Evolutionary conservation across 331 rosid species (phyloP), one percentile per base, ranked within the genome.

Genomic region (Prunus yedoensis): DNA sequence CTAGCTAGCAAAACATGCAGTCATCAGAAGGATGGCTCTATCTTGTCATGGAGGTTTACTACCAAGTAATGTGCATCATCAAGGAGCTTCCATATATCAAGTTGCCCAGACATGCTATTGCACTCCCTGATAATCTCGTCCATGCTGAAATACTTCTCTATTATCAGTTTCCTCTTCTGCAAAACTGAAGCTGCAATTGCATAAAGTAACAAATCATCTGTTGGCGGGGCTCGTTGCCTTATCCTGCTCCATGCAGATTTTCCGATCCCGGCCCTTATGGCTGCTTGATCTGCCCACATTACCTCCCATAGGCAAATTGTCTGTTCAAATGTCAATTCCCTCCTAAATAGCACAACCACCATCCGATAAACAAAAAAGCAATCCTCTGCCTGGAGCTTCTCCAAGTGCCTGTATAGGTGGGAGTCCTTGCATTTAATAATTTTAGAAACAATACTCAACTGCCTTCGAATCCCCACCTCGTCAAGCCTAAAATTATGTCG

Each of bases 251-350:
- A 95, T 3, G 97, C 92, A 41, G 99, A 92, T 83, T 95, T 95
- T 47, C 96, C 93, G 38, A 95, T 87, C 68, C 99, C 99, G 1
- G 97, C 93, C 81, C 99, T 79, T 38, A 92, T 82, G 66, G 99
- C 99, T 8, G 99, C 99, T 85, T 95, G 99, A 84, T 95, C 99
- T 1, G 99, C 99, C 99, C 99, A 95, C 96, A 95, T 90, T 60
- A 95, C 97, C 87, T 95, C 99, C 99, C 99, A 95, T 53, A 95
- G 90, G 84, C 99, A 95, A 17, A 95, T 80, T 13, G 97, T 95
- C 85, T 95, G 99, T 63, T 95, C 99, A 79, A 86, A 95, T 18
- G 97, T 86, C 83, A 95, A 83, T 71, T 95, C 99, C 88, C 99
- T 88, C 76, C 99, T 88, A 73, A 95, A 95, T 68, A 95, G 87